Evolutionary conservation across 352 stramenopile species (phyloP), one percentile per base, ranked within the genome.

Genomic region (Phytophthora meadii): DNA sequence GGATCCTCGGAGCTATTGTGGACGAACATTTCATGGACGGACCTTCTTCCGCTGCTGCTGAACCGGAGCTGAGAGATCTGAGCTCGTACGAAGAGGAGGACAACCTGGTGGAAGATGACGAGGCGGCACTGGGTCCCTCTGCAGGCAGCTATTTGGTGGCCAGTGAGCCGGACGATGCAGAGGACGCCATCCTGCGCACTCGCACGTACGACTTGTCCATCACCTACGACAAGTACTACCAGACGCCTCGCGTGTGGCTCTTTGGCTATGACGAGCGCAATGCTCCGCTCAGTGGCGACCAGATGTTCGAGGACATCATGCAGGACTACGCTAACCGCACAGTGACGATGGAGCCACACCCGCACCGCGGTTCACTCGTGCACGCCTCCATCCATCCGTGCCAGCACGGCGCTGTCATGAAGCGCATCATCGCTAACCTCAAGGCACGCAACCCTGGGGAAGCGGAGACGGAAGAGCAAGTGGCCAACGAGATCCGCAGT

Each of bases 161-260:
- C 11, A 84, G 68, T 14, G 84, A 93, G 47, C 81, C 85, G 2
- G 83, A 91, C 40, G 95, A 95, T 64, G 88, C 94, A 61, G 91
- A 98, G 47, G 89, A 98, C 61, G 84, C 95, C 58, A 90, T 98
- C 63, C 69, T 98, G 47, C 94, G 98, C 69, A 98, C 97, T 30
- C 91, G 97, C 58, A 99, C 94, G 48, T 99, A 99, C 77, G 97
- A 99, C 75, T 64, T 99, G 11, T 97, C 81, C 57, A 99, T 99
- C 66, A 99, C 96, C 36, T 99, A 99, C 82, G 98, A 99, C 81
- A 99, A 99, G 77, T 99, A 99, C 79, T 99, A 99, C 70, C 97
- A 99, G 82, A 99, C 97, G 40, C 98, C 98, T n/a, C 92, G 97
- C 44, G 94, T 99, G 54, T 99, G 93, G 91, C 93, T 99, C 32